Percentiles rank a stretch among this genome's conserved stretches.
Evolutionary conservation across 306 rosid species (phyloP).

Genomic region (Vachellia collinsii): DNA sequence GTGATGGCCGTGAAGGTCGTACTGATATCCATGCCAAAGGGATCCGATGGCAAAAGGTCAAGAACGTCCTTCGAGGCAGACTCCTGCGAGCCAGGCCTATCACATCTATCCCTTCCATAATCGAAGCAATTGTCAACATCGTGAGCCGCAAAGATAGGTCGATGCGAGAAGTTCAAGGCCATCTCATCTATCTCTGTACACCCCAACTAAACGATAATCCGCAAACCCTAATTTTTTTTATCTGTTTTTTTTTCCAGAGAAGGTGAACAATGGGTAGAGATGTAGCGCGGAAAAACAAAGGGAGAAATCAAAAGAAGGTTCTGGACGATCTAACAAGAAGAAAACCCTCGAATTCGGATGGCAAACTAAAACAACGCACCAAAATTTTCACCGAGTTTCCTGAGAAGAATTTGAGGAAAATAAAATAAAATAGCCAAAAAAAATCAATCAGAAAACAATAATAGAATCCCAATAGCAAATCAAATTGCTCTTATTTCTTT

Average conservation of each 20-base stretch:
- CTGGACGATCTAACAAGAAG: conserved; percentile 53
- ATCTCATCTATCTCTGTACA: conserved; percentile 1
- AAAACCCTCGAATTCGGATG: conserved; percentile 71
- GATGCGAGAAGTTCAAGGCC: conserved; percentile 31
- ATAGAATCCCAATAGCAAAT: conserved; percentile 45
- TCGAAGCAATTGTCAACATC: conserved; percentile 67
- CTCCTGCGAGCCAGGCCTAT: conserved; percentile 63
- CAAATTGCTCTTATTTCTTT: conserved; percentile 26
- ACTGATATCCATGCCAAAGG: conserved; percentile 66
- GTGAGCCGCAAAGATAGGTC: conserved; percentile 15
- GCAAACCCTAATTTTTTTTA: conserved; percentile 4
- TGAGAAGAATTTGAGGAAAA: conserved; percentile 33
- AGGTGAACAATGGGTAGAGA: neutral
- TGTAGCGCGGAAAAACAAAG: neutral
- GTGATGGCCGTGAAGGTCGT: conserved; percentile 66
- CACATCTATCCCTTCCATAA: conserved; percentile 64
- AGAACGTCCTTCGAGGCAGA: conserved; percentile 70
- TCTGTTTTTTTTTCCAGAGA: neutral
- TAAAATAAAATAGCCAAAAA: conserved; percentile 27
- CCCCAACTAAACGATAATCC: conserved; percentile 1
- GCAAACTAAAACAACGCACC: conserved; percentile 83
- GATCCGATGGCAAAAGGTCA: conserved; percentile 91
- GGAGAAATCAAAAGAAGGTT: neutral
- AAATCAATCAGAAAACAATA: conserved; percentile 17
- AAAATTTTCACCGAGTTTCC: conserved; percentile 67